Evolutionary conservation across 2,329 filamentous ascomycete genomes (phyloP).

Genomic region (Colletotrichum sp.): DNA sequence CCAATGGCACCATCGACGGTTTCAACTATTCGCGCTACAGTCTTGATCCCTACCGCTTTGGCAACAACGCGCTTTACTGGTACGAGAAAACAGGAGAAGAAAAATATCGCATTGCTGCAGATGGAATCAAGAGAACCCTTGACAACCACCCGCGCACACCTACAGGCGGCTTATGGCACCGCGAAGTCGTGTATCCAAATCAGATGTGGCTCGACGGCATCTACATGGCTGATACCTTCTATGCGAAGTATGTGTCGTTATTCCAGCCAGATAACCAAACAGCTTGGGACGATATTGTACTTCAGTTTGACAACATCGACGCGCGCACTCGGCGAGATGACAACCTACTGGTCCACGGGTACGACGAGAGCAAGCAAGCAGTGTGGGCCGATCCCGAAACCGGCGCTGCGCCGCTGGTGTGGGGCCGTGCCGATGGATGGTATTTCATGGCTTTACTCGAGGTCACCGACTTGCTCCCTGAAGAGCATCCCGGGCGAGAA

Average conservation of each 20-base stretch:
- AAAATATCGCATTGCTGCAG: slow-evolving; percentile 55
- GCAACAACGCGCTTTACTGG: slow-evolving; percentile 56
- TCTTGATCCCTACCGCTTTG: slow-evolving; percentile 58
- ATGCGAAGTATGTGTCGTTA: slow-evolving; percentile 42
- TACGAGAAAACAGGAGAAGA: slow-evolving; percentile 49
- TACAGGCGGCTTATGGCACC: slow-evolving; percentile 60
- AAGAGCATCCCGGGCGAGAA: slow-evolving; percentile 37
- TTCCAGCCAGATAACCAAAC: slow-evolving; percentile 42
- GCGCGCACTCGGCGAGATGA: slow-evolving; percentile 41
- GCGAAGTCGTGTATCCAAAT: slow-evolving; percentile 47
- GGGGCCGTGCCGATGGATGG: slow-evolving; percentile 59
- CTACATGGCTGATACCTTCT: slow-evolving; percentile 53
- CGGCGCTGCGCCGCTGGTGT: slow-evolving; percentile 58
- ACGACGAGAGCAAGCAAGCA: slow-evolving; percentile 52
- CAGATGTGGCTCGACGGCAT: slow-evolving; percentile 66
- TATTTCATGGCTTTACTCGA: slow-evolving; percentile 58
- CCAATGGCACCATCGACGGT: slow-evolving; percentile 50
- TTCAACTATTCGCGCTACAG: slow-evolving; percentile 55
- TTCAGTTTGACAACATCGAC: slow-evolving; percentile 51
- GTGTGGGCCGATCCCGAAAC: slow-evolving; percentile 56
- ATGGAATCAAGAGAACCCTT: slow-evolving; percentile 49
- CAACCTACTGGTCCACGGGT: slow-evolving; percentile 58
- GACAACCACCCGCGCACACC: slow-evolving; percentile 54
- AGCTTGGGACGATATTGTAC: slow-evolving; percentile 48
- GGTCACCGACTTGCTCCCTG: slow-evolving; percentile 49